A percentile compares a stretch with the other conserved stretches of the same genome.
These are phyloP conservation scores for Alternaria ethzedia DNA, from an alignment of 2,329 filamentous ascomycete genomes.

Conservation along the genomic window DNA sequence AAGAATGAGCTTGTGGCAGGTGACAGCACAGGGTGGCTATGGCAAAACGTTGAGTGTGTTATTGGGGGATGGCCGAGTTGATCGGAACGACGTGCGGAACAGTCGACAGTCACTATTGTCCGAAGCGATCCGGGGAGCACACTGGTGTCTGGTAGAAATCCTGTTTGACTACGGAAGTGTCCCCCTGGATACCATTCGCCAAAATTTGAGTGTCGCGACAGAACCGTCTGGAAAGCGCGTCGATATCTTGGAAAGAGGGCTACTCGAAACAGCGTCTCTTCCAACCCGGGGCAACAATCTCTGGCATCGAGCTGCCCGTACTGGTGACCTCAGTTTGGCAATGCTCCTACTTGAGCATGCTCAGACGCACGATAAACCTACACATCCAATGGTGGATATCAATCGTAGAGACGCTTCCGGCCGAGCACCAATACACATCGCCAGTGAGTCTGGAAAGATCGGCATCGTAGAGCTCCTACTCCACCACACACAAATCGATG, in stretches of 20 bases:
- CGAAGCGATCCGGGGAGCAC: no score
- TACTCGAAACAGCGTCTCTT: no score
- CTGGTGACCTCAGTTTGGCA: background rate
- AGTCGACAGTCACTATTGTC: no score
- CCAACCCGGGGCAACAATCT: no score
- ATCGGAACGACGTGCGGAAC: background rate
- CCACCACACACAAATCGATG: background rate
- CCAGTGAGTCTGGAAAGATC: no score
- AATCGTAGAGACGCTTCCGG: background rate
- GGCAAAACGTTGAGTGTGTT: no score
- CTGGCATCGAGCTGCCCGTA: background rate
- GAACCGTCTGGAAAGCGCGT: background rate
- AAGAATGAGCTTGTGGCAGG: background rate
- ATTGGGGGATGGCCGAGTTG: no score
- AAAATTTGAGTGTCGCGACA: no score
- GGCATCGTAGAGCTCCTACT: no score
- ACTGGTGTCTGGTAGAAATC: background rate
- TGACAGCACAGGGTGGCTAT: background rate
- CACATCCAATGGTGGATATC: background rate
- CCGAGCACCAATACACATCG: background rate
- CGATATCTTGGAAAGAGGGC: background rate
- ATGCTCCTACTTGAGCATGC: background rate
- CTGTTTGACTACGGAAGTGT: no score
- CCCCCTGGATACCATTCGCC: no score
- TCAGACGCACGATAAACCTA: rapidly evolving